phyloP scores from a whole-genome alignment of 108 stramenopile species.

The Nannochloropsis gaditana region DNA sequence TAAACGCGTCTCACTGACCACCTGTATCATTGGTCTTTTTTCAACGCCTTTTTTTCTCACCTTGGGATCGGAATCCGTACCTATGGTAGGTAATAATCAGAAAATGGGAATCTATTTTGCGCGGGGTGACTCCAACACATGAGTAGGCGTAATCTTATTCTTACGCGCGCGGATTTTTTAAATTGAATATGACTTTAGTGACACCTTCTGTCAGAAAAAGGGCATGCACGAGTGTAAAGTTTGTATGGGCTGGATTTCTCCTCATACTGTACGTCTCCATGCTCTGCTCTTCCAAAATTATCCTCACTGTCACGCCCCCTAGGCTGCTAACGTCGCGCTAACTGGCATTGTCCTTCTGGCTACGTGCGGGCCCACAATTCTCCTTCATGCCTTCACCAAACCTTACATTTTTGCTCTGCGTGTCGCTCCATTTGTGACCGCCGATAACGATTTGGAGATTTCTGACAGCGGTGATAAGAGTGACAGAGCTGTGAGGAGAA shows the following conservation, averaged over 20 bases:
- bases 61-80: not conserved
- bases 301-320: too few species aligned
- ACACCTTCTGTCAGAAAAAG: too few species aligned
- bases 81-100: not conserved
- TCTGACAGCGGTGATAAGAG: not conserved
- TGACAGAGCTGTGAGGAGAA: not conserved
- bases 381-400: conserved; percentile 19
- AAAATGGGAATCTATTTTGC: too few species aligned
- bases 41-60: conserved; percentile 4
- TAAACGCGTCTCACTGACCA: not conserved
- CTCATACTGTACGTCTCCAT: too few species aligned
- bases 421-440: not conserved
- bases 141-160: too few species aligned
- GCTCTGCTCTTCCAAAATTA: too few species aligned
- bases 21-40: conserved; percentile 20
- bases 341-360: conserved; percentile 16
- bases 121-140: too few species aligned
- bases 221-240: too few species aligned
- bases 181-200: too few species aligned
- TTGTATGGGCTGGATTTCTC: too few species aligned
- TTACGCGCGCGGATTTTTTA: too few species aligned
- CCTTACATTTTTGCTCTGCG: conserved; percentile 14
- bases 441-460: not conserved
- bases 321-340: not conserved
- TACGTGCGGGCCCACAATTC: not conserved